Percentiles rank a stretch among this genome's conserved stretches.
Conservation (phyloP, 2,329 filamentous ascomycete genomes). For the Torrubiella hemipterigena region DNA sequence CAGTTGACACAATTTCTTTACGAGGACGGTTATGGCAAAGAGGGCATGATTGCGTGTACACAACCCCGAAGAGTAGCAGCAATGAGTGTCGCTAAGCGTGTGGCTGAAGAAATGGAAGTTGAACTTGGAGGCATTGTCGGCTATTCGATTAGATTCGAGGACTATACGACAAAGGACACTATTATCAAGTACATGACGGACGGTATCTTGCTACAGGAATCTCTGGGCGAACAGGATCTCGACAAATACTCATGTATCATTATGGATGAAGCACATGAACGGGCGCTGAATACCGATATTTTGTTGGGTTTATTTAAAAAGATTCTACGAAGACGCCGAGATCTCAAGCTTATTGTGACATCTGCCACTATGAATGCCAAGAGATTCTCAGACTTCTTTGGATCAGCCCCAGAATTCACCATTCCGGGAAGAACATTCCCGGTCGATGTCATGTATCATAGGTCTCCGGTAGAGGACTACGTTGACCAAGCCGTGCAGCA, state of each 20-base stretch:
- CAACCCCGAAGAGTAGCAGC: conserved; percentile 93
- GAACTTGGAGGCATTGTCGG: conserved; percentile 78
- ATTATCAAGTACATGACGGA: conserved; percentile 99
- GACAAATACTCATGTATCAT: conserved; percentile 97
- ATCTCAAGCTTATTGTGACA: conserved; percentile 93
- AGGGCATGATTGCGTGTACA: conserved; percentile 89
- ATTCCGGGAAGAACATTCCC: conserved; percentile 95
- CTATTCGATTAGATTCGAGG: conserved; percentile 96
- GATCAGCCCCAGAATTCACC: conserved; percentile 88
- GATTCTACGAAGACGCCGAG: conserved; percentile 75
- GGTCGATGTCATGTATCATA: conserved; percentile 90
- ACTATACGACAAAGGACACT: conserved; percentile 92
- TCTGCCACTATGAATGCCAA: conserved; percentile 98
- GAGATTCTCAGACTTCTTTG: conserved; percentile 90
- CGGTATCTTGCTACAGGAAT: conserved; percentile 86
- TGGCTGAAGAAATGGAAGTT: conserved; percentile 97
- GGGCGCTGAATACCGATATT: conserved; percentile 92
- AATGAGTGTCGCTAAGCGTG: conserved; percentile 98
- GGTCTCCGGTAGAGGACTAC: conserved; percentile 93
- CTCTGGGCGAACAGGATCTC: conserved; percentile 80
- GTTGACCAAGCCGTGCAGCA: conserved; percentile 96
- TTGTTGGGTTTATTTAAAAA: conserved; percentile 98
- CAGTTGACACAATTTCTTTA: conserved; percentile 93
- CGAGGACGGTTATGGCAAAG: conserved; percentile 83
- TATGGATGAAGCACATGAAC: conserved; percentile 98